A percentile compares a stretch with the other conserved stretches of the same genome.
Conservation (phyloP, 768 basidiomycete genomes). For the Boletales sp. region DNA sequence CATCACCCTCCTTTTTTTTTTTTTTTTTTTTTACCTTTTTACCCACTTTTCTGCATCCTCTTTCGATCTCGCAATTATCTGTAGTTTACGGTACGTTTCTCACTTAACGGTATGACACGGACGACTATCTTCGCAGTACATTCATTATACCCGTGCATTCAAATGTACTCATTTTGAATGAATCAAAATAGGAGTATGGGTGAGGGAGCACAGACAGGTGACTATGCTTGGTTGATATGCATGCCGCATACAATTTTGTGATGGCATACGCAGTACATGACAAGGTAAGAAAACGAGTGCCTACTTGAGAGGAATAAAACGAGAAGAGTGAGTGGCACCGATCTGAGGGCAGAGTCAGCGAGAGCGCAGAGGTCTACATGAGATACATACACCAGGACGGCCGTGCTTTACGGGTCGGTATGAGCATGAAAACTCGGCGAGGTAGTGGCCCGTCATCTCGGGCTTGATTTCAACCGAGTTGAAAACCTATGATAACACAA, state of each 20-base stretch:
- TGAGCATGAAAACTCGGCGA: slow-evolving; percentile 94
- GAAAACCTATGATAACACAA: slow-evolving; percentile 55
- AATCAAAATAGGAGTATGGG: slow-evolving; percentile 12
- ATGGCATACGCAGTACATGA: slow-evolving; percentile 8
- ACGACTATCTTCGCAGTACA: slow-evolving; percentile 57
- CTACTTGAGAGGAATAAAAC: slow-evolving; percentile 98
- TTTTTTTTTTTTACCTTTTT: background rate
- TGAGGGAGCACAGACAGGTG: slow-evolving; percentile 1
- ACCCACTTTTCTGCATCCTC: slow-evolving; percentile 29
- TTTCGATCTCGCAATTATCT: slow-evolving; percentile 49
- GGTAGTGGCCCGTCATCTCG: slow-evolving; percentile 99
- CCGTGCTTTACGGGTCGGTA: slow-evolving; percentile 99
- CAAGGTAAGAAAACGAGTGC: slow-evolving; percentile 24
- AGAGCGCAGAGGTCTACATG: background rate
- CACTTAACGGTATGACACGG: slow-evolving; percentile 54
- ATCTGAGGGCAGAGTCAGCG: slow-evolving; percentile 45
- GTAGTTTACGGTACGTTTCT: slow-evolving; percentile 53
- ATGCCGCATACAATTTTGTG: slow-evolving; percentile 39
- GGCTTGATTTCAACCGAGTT: slow-evolving; percentile 99
- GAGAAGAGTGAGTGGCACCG: slow-evolving; percentile 88
- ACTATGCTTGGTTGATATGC: slow-evolving; percentile 20
- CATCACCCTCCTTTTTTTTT: slow-evolving; percentile 23
- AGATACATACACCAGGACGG: slow-evolving; percentile 87
- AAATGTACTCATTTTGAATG: slow-evolving; percentile 39
- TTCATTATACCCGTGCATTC: slow-evolving; percentile 54